Conservation (phyloP, 108 stramenopile genomes). For the Aurantiochytrium sp. region DNA sequence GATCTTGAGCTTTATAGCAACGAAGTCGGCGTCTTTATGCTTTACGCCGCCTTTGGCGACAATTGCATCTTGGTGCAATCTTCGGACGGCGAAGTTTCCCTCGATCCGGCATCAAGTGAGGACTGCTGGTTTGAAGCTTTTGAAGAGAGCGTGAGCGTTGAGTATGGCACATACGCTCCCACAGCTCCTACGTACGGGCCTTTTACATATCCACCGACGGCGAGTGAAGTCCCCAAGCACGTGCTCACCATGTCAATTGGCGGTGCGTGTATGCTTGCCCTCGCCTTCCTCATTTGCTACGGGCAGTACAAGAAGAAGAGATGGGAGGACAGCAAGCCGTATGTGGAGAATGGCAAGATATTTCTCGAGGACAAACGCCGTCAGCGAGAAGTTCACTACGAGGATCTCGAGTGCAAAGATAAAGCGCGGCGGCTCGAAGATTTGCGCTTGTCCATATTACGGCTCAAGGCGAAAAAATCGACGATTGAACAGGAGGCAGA, state of each 20-base stretch:
- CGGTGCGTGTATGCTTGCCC: neutral
- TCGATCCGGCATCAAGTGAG: neutral
- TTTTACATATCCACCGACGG: neutral
- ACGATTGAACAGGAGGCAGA: neutral
- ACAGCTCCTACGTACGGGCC: neutral
- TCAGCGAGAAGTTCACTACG: neutral
- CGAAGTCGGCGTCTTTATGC: neutral
- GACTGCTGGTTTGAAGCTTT: neutral
- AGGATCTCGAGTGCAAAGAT: neutral
- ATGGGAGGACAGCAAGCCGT: neutral
- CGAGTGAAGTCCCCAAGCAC: neutral
- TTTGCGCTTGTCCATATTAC: neutral
- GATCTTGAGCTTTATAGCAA: neutral
- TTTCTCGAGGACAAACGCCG: neutral
- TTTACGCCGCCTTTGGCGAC: slow-evolving; percentile 2
- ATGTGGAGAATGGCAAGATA: neutral
- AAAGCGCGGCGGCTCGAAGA: neutral
- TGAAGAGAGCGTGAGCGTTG: neutral
- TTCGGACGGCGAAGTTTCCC: neutral
- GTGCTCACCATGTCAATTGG: neutral
- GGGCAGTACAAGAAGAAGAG: neutral
- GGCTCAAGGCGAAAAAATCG: neutral
- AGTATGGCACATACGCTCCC: neutral
- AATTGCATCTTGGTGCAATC: neutral
- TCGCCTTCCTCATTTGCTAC: neutral